Percentiles rank a stretch among this genome's conserved stretches.
Evolutionary conservation across 2,329 filamentous ascomycete species (phyloP).

Genomic region (Ophiostoma populinum): DNA sequence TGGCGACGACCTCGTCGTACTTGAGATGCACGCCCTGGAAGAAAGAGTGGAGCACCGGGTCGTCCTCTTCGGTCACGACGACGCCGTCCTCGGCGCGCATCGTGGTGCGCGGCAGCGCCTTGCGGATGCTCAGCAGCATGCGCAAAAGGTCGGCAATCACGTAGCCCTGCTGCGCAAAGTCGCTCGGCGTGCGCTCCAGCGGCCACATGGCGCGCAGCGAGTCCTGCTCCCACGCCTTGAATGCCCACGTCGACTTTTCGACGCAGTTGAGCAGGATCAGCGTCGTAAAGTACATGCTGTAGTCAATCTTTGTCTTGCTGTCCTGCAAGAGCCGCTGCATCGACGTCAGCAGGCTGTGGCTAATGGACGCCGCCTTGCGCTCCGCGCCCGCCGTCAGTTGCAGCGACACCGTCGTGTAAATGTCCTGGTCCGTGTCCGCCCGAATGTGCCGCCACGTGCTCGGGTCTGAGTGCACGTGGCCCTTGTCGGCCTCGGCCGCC

Average conservation of each 20-base stretch:
- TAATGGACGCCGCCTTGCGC: conserved; percentile 42
- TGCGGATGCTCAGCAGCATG: conserved; percentile 44
- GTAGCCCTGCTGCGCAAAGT: conserved; percentile 41
- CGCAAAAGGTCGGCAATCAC: conserved; percentile 39
- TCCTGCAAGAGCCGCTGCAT: conserved; percentile 45
- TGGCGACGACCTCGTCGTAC: conserved; percentile 25
- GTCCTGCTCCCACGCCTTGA: conserved; percentile 50
- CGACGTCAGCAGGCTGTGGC: conserved; percentile 37
- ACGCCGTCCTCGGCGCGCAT: conserved; percentile 28
- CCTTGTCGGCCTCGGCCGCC: too few species aligned
- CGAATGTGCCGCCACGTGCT: conserved; percentile 27
- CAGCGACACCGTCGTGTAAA: conserved; percentile 43
- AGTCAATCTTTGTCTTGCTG: conserved; percentile 40
- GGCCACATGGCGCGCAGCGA: conserved; percentile 43
- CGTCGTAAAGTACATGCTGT: conserved; percentile 43
- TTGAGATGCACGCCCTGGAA: conserved; percentile 39
- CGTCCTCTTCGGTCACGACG: conserved; percentile 27
- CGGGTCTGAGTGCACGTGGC: too few species aligned
- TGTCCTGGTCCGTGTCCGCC: conserved; percentile 35
- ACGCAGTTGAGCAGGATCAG: conserved; percentile 47
- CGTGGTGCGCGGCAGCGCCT: conserved; percentile 36
- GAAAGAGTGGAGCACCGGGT: conserved; percentile 29
- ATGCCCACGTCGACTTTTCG: conserved; percentile 52
- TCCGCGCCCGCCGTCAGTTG: conserved; percentile 49
- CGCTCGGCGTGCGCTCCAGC: conserved; percentile 36